Evolutionary conservation across 2,329 filamentous ascomycete genomes (phyloP), one percentile per base, ranked within the genome.

Genomic region (Pleomassaria siparia): DNA sequence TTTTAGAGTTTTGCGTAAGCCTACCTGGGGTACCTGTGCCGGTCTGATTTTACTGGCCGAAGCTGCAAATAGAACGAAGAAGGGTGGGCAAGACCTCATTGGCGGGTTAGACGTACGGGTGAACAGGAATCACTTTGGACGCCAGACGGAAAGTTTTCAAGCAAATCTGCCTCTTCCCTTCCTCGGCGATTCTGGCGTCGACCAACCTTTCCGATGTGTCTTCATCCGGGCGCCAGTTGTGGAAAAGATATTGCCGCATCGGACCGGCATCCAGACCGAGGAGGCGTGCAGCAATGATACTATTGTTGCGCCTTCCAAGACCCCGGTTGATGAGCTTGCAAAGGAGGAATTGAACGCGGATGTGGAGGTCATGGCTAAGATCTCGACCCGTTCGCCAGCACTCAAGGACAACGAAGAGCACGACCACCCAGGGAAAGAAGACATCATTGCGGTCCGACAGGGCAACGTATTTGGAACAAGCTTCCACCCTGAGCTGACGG

Each of bases 151-250:
- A 72, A 95, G 88, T 66, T 97, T 97, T 70, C 84, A 94, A 62
- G 84, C 87, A 0, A 80, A 84, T 39, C 71, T 96, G 25, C 73
- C 86, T 12, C 74, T 96, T 20, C 83, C 86, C 0, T 95, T 95
- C 61, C 74, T 95, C 1, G 56, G 55, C 8, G 46, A 47, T 36
- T 50, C 63, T 4, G 62, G 56, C 12, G 64, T 59, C 24, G 60
- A 66, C 15, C 50, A 67, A n/a, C 80, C 82, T 0, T 97, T 95
- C 66, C 83, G 84, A 2, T 89, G 86, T 1, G 87, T 97, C 25
- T 99, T 99, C 70, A 99, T 99, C 62, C 82, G 94, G 8, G 94
- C 94, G 0, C 94, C 94, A 0, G 87, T 97, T 0, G 92, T 99
- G 1, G 91, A 97, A 69, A 86, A 86, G 64, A 74, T 97, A 1